Evolutionary conservation across 1,139 yeast species (phyloP).

Genomic region (Debaryomyces sp.): DNA sequence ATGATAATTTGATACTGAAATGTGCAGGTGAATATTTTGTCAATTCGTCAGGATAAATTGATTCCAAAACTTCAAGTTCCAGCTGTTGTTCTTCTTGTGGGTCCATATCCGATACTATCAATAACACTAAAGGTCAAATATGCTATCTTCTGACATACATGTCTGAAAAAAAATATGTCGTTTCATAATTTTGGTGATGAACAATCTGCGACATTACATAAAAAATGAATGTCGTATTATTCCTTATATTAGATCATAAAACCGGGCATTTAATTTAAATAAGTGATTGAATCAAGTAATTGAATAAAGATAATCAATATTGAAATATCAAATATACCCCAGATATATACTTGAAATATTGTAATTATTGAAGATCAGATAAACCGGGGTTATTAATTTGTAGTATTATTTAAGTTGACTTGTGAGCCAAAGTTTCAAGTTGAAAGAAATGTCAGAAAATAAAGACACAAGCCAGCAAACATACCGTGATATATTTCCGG

Average conservation of each 20-base stretch:
- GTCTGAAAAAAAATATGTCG: slow-evolving; percentile 1
- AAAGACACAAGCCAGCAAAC: neutral
- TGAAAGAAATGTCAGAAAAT: slow-evolving; percentile 1
- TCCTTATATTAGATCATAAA: neutral
- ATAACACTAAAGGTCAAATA: neutral
- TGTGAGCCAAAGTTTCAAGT: neutral
- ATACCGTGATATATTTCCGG: slow-evolving; percentile 19
- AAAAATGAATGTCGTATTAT: neutral
- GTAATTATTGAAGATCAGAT: neutral
- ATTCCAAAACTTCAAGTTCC: slow-evolving; percentile 80
- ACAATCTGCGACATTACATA: neutral
- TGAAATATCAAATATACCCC: neutral
- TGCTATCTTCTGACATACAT: neutral
- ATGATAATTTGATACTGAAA: slow-evolving; percentile 47
- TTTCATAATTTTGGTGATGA: neutral
- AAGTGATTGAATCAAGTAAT: neutral
- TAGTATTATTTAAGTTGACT: neutral
- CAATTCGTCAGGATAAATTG: slow-evolving; percentile 92
- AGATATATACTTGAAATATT: neutral
- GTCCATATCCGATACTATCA: slow-evolving; percentile 54
- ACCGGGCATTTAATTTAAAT: neutral
- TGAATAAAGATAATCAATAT: neutral
- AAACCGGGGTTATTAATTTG: neutral
- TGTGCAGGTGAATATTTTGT: slow-evolving; percentile 41
- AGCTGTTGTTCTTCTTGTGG: slow-evolving; percentile 73